A percentile compares a stretch with the other conserved stretches of the same genome.
Evolutionary conservation across 805 yeast genomes (phyloP).

Genomic region (Suhomyces sp.): DNA sequence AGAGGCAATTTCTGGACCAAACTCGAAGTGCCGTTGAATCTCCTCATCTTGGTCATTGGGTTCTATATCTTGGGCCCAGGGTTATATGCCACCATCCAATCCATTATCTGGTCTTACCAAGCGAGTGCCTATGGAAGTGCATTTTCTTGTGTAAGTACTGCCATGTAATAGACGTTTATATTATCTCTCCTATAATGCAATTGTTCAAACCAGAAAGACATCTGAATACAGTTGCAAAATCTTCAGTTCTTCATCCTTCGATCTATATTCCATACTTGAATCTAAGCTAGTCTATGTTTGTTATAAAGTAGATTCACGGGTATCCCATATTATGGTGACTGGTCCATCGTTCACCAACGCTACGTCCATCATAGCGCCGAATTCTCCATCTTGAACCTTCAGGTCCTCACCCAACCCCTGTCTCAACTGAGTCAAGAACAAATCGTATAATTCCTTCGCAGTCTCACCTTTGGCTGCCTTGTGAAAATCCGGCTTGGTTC

Average conservation of each 20-base stretch:
- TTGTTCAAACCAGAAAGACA: neutral
- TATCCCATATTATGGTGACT: constrained; percentile 80
- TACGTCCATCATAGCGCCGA: constrained; percentile 98
- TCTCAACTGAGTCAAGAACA: constrained; percentile 49
- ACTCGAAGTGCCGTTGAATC: constrained; percentile 35
- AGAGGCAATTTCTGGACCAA: constrained; percentile 29
- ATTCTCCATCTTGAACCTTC: constrained; percentile 80
- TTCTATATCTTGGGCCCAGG: constrained; percentile 61
- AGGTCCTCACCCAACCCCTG: constrained; percentile 52
- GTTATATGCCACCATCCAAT: constrained; percentile 52
- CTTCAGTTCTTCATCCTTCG: neutral
- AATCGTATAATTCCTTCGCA: constrained; percentile 52
- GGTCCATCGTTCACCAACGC: constrained; percentile 89
- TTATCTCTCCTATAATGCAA: neutral
- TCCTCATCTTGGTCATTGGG: constrained; percentile 46
- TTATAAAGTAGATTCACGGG: constrained; percentile 37
- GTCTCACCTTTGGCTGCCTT: constrained; percentile 77
- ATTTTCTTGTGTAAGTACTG: constrained; percentile 49
- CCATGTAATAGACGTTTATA: constrained; percentile 8
- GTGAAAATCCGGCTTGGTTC: constrained; percentile 94
- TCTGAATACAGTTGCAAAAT: neutral
- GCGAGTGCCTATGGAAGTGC: constrained; percentile 50
- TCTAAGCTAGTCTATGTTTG: neutral
- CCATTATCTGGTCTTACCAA: constrained; percentile 52
- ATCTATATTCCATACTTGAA: neutral